phyloP scores from a whole-genome alignment of 352 stramenopile species.

The Pythium vanterpoolii region DNA sequence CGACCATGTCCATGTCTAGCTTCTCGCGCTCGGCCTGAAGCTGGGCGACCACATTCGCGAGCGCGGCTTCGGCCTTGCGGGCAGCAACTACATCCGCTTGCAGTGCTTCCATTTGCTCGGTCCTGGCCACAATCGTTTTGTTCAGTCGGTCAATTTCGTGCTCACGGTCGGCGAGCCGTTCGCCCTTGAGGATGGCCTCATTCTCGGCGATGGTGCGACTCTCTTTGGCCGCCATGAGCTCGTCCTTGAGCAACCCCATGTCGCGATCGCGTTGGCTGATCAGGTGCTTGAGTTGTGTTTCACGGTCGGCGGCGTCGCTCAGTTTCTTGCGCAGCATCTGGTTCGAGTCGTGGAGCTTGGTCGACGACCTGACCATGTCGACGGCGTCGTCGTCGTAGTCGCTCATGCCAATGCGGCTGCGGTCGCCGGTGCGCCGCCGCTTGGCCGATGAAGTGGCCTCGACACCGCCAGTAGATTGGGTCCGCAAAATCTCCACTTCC shows the following conservation, averaged over 20 bases:
- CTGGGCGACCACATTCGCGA: background rate
- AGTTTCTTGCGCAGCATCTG: constrained; percentile 13
- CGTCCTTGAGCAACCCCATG: constrained; percentile 3
- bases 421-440: background rate
- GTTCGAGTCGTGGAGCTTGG: constrained; percentile 17
- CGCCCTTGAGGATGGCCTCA: constrained; percentile 4
- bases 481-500: constrained; percentile 10
- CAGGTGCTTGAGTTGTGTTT: constrained; percentile 14
- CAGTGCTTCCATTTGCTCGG: background rate
- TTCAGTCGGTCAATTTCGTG: constrained; percentile 6
- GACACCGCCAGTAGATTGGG: background rate
- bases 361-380: background rate
- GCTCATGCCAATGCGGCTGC: background rate
- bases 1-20: constrained; percentile 7
- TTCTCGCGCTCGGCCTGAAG: constrained; percentile 13
- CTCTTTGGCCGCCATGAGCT: constrained; percentile 7
- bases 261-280: constrained; percentile 2
- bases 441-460: constrained; percentile 1
- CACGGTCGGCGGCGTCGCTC: constrained; percentile 1
- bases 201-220: background rate
- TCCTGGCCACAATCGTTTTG: background rate
- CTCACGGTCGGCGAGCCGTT: constrained; percentile 11
- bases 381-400: background rate
- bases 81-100: background rate
- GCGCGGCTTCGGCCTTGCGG: background rate